Evolutionary conservation across 2,329 filamentous ascomycete genomes (phyloP), one percentile per base, ranked within the genome.

Genomic region (Hypoxylon sp.): DNA sequence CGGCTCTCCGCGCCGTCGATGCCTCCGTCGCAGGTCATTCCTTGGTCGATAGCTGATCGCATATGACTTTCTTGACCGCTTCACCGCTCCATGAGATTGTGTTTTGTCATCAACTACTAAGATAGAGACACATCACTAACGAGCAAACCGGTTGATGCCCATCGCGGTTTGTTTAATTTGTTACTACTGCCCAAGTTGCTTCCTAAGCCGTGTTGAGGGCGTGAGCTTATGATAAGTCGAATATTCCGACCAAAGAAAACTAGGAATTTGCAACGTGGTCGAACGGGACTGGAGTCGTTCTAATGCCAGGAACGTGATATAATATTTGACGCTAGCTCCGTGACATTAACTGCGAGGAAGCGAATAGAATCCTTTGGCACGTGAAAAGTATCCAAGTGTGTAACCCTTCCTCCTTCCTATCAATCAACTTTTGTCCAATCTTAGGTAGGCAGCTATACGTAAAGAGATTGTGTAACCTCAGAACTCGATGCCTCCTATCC

Each of bases 141-240:
- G 50, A 53, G 49, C n/a, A 42, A 54, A 40, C 31, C 57, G 59
- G 61, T 66, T 68, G 67, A 65, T 72, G 66, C 69, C 64, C 67
- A 71, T 71, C 68, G 68, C 48, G 62, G 35, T 64, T 58, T 68
- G 51, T 49, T 68, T 72, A 70, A 65, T 69, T 58, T 61, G 69
- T 61, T 59, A 35, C 59, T n/a, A 65, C 57, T 55, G 66, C 61
- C 60, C 63, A 64, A 66, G 30, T 53, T 37, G n/a, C 10, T 44
- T 54, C 20, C 46, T 50, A 35, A 35, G 31, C 42, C 54, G 54
- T 44, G 42, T 35, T 20, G 31, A 66, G 49, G 61, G 30, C 40
- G 44, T 60, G 59, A 62, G 44, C 25, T 37, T 61, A 65, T 51
- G 44, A 44, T 59, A 58, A 54, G 61, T 48, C 46, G 20, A 54